These are phyloP conservation scores for Blastobotrys mokoenaii DNA, from an alignment of 805 yeast genomes.

Conservation along the genomic window DNA sequence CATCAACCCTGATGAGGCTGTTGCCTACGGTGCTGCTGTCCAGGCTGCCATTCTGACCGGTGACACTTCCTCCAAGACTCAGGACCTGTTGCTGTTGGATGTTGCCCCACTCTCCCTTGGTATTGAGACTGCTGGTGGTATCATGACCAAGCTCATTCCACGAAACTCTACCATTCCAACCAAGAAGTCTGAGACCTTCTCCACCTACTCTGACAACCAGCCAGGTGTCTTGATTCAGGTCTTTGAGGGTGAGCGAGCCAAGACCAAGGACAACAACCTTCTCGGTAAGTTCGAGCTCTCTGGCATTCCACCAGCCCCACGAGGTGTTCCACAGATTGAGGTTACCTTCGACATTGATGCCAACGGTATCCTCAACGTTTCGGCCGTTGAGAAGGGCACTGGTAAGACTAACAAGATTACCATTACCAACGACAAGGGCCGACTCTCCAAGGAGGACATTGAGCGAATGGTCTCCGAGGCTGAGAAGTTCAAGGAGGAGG, in stretches of 20 bases:
- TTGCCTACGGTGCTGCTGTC: slow-evolving; percentile 98
- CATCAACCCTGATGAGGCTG: slow-evolving; percentile 98
- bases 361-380: slow-evolving; percentile 92
- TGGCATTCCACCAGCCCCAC: slow-evolving; percentile 98
- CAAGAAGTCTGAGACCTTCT: slow-evolving; percentile 93
- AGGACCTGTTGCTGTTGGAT: slow-evolving; percentile 87
- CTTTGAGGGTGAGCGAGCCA: slow-evolving; percentile 96
- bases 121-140: slow-evolving; percentile 99
- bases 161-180: slow-evolving; percentile 98
- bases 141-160: slow-evolving; percentile 96
- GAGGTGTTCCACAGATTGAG: slow-evolving; percentile 98
- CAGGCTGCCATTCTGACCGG: slow-evolving; percentile 97
- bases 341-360: slow-evolving; percentile 96
- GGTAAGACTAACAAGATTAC: slow-evolving; percentile 97
- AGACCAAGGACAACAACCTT: slow-evolving; percentile 91
- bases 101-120: slow-evolving; percentile 97
- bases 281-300: slow-evolving; percentile 94
- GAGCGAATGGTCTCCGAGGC: slow-evolving; percentile 98
- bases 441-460: slow-evolving; percentile 94
- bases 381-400: slow-evolving; percentile 96
- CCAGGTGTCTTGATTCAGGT: slow-evolving; percentile 98
- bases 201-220: slow-evolving; percentile 96
- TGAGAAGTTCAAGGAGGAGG: slow-evolving; percentile 94
- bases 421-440: slow-evolving; percentile 97
- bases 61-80: slow-evolving; percentile 93